A percentile compares a stretch with the other conserved stretches of the same genome.
Conservation (phyloP, 1,284 basidiomycete species). For the Apiotrichum montevideense region DNA sequence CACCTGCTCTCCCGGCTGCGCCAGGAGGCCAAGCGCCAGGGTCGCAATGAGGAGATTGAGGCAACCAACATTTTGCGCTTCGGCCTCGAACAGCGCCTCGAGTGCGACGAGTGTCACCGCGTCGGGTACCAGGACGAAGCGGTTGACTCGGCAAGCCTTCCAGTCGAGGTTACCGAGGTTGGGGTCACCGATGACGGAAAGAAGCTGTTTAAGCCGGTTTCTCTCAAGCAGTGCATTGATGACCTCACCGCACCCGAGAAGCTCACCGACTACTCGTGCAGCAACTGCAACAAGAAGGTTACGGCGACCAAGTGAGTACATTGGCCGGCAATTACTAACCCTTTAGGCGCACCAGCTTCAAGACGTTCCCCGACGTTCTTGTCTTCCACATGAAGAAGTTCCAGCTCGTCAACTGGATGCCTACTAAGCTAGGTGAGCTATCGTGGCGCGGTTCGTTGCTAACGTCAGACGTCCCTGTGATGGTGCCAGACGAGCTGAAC, state of each 20-base stretch:
- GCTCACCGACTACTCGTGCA: constrained; percentile 62
- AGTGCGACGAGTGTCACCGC: constrained; percentile 74
- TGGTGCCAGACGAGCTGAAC: constrained; percentile 59
- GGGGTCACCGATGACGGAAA: constrained; percentile 59
- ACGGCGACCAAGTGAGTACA: constrained; percentile 57
- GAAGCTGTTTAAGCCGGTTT: constrained; percentile 61
- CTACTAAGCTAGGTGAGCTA: constrained; percentile 74
- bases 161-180: constrained; percentile 61
- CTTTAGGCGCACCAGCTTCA: constrained; percentile 64
- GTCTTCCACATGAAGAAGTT: constrained; percentile 92
- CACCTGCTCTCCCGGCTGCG: constrained; percentile 69
- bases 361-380: constrained; percentile 81
- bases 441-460: constrained; percentile 7
- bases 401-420: constrained; percentile 95
- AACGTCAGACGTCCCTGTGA: constrained; percentile 70
- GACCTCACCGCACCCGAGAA: constrained; percentile 61
- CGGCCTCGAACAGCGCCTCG: constrained; percentile 74
- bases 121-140: constrained; percentile 82
- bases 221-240: constrained; percentile 64
- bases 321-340: background rate
- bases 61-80: constrained; percentile 75
- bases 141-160: constrained; percentile 70
- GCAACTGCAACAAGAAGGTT: constrained; percentile 58
- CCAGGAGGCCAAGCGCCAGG: constrained; percentile 57
- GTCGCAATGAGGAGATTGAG: constrained; percentile 45